A percentile compares a stretch with the other conserved stretches of the same genome.
Conservation (phyloP, 2,329 filamentous ascomycete species). For the Paramyrothecium roridum region DNA sequence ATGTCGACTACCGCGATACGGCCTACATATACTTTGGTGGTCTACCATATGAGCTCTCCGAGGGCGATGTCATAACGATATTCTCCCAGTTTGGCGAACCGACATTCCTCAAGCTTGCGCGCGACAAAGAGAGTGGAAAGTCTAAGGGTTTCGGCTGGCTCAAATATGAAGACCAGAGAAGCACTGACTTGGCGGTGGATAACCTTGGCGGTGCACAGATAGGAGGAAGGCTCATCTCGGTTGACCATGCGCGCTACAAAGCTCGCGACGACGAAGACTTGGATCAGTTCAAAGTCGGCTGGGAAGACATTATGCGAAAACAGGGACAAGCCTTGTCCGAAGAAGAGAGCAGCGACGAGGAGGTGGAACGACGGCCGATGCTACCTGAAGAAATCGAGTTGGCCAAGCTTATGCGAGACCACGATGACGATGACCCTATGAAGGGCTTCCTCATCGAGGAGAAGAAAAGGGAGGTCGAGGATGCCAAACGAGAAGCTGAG, state of each 20-base stretch:
- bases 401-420: slow-evolving; percentile 68
- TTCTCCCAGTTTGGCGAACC: slow-evolving; percentile 98
- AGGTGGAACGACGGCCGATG: slow-evolving; percentile 53
- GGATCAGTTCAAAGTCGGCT: slow-evolving; percentile 56
- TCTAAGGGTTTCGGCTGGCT: slow-evolving; percentile 93
- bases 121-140: slow-evolving; percentile 95
- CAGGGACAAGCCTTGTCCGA: slow-evolving; percentile 43
- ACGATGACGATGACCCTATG: slow-evolving; percentile 98
- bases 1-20: slow-evolving; percentile 95
- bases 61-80: slow-evolving; percentile 93
- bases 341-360: slow-evolving; percentile 43
- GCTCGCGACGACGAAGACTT: slow-evolving; percentile 73
- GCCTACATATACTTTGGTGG: slow-evolving; percentile 97
- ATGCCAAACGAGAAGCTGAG: slow-evolving; percentile 54
- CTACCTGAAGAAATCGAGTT: slow-evolving; percentile 82
- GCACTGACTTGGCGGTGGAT: slow-evolving; percentile 92
- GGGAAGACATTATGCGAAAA: slow-evolving; percentile 55
- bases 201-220: slow-evolving; percentile 88
- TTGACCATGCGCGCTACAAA: slow-evolving; percentile 94
- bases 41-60: slow-evolving; percentile 85
- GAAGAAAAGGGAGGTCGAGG: slow-evolving; percentile 84
- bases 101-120: slow-evolving; percentile 84
- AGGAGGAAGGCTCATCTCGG: slow-evolving; percentile 73
- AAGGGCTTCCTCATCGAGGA: slow-evolving; percentile 85
- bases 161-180: slow-evolving; percentile 97